These are phyloP conservation scores for Herpetospermum pedunculosum DNA, from an alignment of 306 rosid species.

Conservation along the genomic window DNA sequence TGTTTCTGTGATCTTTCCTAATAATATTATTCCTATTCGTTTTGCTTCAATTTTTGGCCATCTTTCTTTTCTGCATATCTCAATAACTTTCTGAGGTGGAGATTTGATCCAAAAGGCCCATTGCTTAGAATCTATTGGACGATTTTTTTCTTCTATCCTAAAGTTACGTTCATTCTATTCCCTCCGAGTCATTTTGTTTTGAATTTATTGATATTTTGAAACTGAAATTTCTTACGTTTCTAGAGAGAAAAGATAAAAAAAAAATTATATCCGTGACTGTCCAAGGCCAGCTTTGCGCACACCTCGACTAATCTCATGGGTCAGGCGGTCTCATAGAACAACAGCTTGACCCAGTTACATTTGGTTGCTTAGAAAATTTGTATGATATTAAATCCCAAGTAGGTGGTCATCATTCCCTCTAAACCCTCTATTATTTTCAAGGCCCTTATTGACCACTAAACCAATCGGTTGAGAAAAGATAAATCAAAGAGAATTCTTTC, in stretches of 20 bases:
- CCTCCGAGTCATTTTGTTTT: background rate
- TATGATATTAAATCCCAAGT: too few relatives aligned
- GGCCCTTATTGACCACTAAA: too few relatives aligned
- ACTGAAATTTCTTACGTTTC: background rate
- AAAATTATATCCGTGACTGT: too few relatives aligned
- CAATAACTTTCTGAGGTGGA: background rate
- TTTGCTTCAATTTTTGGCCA: background rate
- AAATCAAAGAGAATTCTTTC: background rate
- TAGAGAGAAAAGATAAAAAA: background rate
- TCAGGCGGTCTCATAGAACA: too few relatives aligned
- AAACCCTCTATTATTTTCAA: too few relatives aligned
- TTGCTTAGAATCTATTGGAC: background rate
- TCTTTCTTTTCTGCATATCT: background rate
- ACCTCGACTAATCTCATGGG: too few relatives aligned
- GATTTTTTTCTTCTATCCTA: background rate
- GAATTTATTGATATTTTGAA: background rate
- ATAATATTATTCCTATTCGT: background rate
- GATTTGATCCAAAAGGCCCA: background rate
- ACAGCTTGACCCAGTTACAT: too few relatives aligned
- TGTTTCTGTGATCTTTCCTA: background rate
- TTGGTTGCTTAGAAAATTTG: too few relatives aligned
- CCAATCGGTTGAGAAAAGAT: too few relatives aligned
- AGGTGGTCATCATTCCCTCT: too few relatives aligned
- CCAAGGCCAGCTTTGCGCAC: too few relatives aligned
- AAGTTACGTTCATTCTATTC: background rate